phyloP scores from a whole-genome alignment of 768 basidiomycete species.

The Pleurotus eryngii region DNA sequence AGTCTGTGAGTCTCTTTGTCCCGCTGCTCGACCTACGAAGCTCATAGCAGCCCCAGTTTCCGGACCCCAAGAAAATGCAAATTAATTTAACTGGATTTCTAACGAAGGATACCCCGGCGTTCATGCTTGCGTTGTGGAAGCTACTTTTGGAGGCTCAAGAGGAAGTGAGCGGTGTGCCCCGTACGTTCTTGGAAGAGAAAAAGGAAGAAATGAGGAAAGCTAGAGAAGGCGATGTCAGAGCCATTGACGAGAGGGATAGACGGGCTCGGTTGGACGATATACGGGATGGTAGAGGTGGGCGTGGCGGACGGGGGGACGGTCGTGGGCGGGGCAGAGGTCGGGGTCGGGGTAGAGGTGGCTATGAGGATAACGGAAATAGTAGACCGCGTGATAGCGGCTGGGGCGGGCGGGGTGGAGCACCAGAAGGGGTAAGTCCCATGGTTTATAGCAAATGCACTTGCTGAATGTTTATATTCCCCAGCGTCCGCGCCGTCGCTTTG shows the following conservation, averaged over 20 bases:
- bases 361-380: slow-evolving; percentile 39
- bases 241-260: slow-evolving; percentile 70
- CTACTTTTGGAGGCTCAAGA: slow-evolving; percentile 91
- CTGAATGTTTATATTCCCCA: slow-evolving; percentile 19
- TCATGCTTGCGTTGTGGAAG: slow-evolving; percentile 89
- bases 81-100: slow-evolving; percentile 93
- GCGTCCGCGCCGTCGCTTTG: slow-evolving; percentile 44
- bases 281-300: slow-evolving; percentile 47
- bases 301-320: slow-evolving; percentile 52
- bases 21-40: neutral
- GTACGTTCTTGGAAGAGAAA: slow-evolving; percentile 87
- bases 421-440: slow-evolving; percentile 24
- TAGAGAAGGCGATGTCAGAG: slow-evolving; percentile 57
- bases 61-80: slow-evolving; percentile 95
- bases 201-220: slow-evolving; percentile 85
- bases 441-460: neutral
- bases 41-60: slow-evolving; percentile 46
- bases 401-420: slow-evolving; percentile 47
- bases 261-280: slow-evolving; percentile 67
- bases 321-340: slow-evolving; percentile 52
- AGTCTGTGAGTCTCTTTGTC: slow-evolving; percentile 56
- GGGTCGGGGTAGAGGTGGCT: slow-evolving; percentile 40
- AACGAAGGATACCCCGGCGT: slow-evolving; percentile 77
- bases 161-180: slow-evolving; percentile 85
- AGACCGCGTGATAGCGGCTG: slow-evolving; percentile 60